Evolutionary conservation across 2,329 filamentous ascomycete genomes (phyloP), one percentile per base, ranked within the genome.

Genomic region (Diaporthe nobilis): DNA sequence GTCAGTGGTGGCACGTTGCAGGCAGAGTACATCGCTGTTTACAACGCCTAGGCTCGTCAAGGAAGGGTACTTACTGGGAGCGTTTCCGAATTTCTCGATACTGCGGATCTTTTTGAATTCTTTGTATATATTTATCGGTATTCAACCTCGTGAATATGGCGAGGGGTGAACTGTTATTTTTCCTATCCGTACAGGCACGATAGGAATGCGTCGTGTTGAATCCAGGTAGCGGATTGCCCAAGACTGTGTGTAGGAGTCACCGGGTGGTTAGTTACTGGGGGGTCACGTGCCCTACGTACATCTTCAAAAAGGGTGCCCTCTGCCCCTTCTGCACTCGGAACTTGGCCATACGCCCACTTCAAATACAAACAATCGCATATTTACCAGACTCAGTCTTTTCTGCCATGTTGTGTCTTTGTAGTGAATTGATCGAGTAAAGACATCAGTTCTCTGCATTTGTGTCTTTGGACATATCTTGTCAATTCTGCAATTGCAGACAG

Each of bases 11-110:
- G 65, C 47, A 68, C 47, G 2, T 17, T 68, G 47, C 65, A 68
- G 65, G 65, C 65, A 13, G 65, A 68, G 15, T 68, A 68, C 15
- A 68, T 68, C 13, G 65, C 65, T 39, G 65, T 68, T 12, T 68
- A 68, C 13, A 68, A 68, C 13, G 34, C 34, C 47, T 68, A 68
- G 47, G 31, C 47, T 53, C n/a, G 13, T 28, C 8, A 7, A 39
- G 65, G 13, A 22, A 28, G 6, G 34, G 12, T 39, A 7, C 17
- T 28, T 39, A 7, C 17, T 28, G 17, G 22, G 31, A 39, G 22
- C 1, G 7, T 17, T 13, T 39, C 25, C 31, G 31, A 20, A 3
- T 51, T 37, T 12, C 31, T 39, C 34, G 20, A 51, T n/a, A 3
- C 13, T 39, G 22, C 8, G 15, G 10, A 13, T 17, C n/a, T 17